Conservation (phyloP, 140 eudicot species). For the Erigeron philadelphicus region DNA sequence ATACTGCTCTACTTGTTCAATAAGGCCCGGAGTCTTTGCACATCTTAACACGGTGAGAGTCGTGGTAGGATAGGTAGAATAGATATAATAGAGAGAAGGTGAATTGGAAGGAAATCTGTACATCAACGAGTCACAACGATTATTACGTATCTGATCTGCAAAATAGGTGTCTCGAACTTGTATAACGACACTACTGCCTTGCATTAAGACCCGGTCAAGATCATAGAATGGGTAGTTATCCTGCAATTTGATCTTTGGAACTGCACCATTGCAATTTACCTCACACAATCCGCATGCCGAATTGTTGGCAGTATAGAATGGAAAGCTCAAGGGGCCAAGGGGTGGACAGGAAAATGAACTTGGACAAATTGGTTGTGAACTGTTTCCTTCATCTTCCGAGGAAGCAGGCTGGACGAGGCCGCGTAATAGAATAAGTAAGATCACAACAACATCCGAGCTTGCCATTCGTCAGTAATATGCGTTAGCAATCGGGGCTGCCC, state of each 20-base stretch:
- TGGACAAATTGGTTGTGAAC: conserved; percentile 22
- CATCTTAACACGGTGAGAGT: conserved; percentile 21
- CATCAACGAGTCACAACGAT: conserved; percentile 21
- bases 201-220: conserved; percentile 16
- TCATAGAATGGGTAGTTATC: conserved; percentile 25
- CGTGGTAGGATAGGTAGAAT: not conserved
- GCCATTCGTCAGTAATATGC: conserved; percentile 6
- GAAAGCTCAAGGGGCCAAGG: conserved; percentile 21
- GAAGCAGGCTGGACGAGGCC: conserved; percentile 2
- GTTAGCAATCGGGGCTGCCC: not conserved
- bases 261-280: conserved; percentile 20
- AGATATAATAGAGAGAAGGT: conserved; percentile 9
- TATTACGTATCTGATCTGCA: conserved; percentile 9
- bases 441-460: conserved; percentile 5
- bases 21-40: conserved; percentile 15
- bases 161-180: conserved; percentile 23
- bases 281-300: conserved; percentile 27
- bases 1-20: conserved; percentile 5
- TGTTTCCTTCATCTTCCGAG: conserved; percentile 16
- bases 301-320: conserved; percentile 14
- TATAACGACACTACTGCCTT: conserved; percentile 4
- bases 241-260: conserved; percentile 18
- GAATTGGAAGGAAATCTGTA: conserved; percentile 20
- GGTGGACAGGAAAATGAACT: conserved; percentile 17
- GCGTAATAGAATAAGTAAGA: conserved; percentile 12